Conservation (phyloP, 176 grass and related monocot genomes). For the Leersia perrieri region DNA sequence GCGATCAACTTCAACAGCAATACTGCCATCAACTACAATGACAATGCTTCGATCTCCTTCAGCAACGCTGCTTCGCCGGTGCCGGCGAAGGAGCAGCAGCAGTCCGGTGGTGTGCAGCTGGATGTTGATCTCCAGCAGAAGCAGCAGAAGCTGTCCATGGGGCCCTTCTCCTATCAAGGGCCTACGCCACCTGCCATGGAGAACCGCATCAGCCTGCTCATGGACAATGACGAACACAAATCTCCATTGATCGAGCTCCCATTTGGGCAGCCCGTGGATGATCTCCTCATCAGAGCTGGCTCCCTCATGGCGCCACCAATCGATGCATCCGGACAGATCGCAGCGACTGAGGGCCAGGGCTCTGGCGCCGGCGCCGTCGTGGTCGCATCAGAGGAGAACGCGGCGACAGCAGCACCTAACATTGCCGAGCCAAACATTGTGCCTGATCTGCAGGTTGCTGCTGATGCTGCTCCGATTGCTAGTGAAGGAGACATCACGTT, state of each 20-base stretch:
- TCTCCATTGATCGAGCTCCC: too few species aligned
- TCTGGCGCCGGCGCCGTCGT: background rate
- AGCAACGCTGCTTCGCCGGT: background rate
- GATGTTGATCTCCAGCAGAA: too few species aligned
- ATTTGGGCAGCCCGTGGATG: background rate
- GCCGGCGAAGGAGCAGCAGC: too few species aligned
- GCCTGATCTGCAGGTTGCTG: background rate
- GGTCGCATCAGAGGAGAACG: background rate
- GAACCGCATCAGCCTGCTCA: background rate
- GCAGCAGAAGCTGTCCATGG: background rate
- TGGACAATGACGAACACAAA: too few species aligned
- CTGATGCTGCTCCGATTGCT: constrained; percentile 8
- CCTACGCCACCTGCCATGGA: background rate
- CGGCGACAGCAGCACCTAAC: background rate
- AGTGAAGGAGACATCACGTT: background rate
- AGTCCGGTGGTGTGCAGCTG: background rate
- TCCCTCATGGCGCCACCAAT: background rate
- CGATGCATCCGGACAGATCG: too few species aligned
- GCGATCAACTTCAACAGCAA: too few species aligned
- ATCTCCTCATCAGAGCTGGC: background rate
- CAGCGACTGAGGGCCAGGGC: too few species aligned
- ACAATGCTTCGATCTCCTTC: background rate
- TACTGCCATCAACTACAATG: background rate
- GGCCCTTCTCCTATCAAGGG: background rate
- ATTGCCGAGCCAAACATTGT: background rate